Percentiles rank a stretch among this genome's conserved stretches.
These are phyloP conservation scores for Alternaria consortialis DNA, from an alignment of 2,329 filamentous ascomycete genomes.

Conservation along the genomic window DNA sequence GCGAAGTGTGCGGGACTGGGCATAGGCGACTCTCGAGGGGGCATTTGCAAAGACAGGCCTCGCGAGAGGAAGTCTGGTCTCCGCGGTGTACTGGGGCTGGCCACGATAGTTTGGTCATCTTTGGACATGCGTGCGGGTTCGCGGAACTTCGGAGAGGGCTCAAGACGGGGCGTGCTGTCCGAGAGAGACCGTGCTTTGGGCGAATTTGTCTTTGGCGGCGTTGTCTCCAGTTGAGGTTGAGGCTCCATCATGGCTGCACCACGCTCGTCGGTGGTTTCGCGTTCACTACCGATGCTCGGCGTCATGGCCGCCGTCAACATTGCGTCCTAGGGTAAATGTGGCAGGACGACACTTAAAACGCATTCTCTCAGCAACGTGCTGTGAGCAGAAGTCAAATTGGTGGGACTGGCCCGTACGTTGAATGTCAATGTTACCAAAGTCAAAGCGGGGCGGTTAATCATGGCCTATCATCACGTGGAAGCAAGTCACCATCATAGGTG, in stretches of 20 bases:
- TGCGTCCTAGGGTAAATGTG: conserved; percentile 20
- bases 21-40: conserved; percentile 60
- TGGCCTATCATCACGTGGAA: conserved; percentile 28
- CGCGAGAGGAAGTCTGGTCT: conserved; percentile 70
- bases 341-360: conserved; percentile 15
- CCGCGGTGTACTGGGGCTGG: conserved; percentile 69
- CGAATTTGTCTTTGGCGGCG: conserved; percentile 49
- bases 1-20: conserved; percentile 60
- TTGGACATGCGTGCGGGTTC: conserved; percentile 53
- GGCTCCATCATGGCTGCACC: conserved; percentile 25
- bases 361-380: conserved; percentile 37
- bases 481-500: conserved; percentile 3
- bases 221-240: conserved; percentile 30
- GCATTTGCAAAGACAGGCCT: conserved; percentile 76
- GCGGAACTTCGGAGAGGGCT: conserved; percentile 57
- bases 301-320: conserved; percentile 37
- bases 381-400: conserved; percentile 13
- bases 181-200: conserved; percentile 56
- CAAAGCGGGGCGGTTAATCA: conserved; percentile 39
- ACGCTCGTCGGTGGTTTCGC: conserved; percentile 25
- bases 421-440: conserved; percentile 10
- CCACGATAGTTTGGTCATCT: conserved; percentile 56
- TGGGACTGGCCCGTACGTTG: conserved; percentile 10
- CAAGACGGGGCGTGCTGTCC: conserved; percentile 55
- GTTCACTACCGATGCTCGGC: conserved; percentile 27